These are phyloP conservation scores for Backusella sp. DNA, from an alignment of 192 early-diverging fungal species.

Conservation along the genomic window DNA sequence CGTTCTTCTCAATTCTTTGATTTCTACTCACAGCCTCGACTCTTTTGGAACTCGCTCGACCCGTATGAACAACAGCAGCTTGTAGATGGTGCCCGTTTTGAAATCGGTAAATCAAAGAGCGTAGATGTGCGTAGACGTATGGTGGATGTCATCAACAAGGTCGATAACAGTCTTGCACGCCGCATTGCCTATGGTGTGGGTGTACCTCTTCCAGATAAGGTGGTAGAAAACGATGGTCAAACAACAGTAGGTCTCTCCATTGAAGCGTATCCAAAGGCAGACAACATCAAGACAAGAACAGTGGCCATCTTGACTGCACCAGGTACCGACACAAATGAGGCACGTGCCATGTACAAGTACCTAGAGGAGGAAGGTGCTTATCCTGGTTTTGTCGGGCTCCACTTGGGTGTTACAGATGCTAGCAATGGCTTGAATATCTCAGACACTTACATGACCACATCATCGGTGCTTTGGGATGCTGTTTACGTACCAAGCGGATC, in stretches of 20 bases:
- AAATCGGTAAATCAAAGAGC: constrained; percentile 31
- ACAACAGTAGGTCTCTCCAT: constrained; percentile 24
- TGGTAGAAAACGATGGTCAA: constrained; percentile 5
- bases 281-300: constrained; percentile 21
- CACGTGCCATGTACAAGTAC: constrained; percentile 16
- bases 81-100: constrained; percentile 34
- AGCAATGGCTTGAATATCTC: background rate
- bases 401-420: background rate
- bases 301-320: constrained; percentile 22
- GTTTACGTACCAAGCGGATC: constrained; percentile 27
- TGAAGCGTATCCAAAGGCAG: constrained; percentile 20
- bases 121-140: constrained; percentile 20
- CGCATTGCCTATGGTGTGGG: constrained; percentile 19
- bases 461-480: constrained; percentile 27
- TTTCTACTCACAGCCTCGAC: constrained; percentile 25
- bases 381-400: constrained; percentile 3
- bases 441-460: constrained; percentile 16
- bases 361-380: constrained; percentile 18
- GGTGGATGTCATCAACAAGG: constrained; percentile 21
- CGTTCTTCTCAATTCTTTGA: constrained; percentile 25
- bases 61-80: constrained; percentile 32
- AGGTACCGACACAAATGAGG: constrained; percentile 18
- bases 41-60: constrained; percentile 39
- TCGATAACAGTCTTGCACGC: constrained; percentile 22
- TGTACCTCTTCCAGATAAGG: background rate